These are phyloP conservation scores for Fusarium veterinarium DNA, from an alignment of 2,329 filamentous ascomycete genomes.

Conservation along the genomic window DNA sequence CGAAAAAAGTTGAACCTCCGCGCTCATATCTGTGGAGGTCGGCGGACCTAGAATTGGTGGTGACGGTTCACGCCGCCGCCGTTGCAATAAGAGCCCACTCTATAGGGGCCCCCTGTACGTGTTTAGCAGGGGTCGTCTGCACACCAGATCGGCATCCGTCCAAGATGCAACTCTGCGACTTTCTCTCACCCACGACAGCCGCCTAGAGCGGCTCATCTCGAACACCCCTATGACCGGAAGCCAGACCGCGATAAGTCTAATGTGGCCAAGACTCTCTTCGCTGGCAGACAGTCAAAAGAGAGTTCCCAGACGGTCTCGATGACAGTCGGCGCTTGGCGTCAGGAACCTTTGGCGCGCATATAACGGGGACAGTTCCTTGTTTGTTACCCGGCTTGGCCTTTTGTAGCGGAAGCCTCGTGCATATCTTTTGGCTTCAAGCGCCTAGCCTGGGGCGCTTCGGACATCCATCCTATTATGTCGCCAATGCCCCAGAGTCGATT, in stretches of 20 bases:
- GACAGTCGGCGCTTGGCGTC: slow-evolving; percentile 22
- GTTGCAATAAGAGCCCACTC: slow-evolving; percentile 35
- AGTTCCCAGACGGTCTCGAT: slow-evolving; percentile 3
- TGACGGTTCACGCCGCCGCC: slow-evolving; percentile 25
- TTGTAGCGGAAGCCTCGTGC: slow-evolving; percentile 13
- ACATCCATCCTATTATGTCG: slow-evolving; percentile 26
- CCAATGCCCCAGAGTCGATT: slow-evolving; percentile 26
- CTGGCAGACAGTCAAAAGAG: slow-evolving; percentile 4
- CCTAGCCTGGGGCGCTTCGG: slow-evolving; percentile 28
- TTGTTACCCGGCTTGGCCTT: slow-evolving; percentile 14
- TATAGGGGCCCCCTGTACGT: slow-evolving; percentile 18
- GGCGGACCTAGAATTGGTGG: slow-evolving; percentile 9
- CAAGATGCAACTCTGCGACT: slow-evolving; percentile 3
- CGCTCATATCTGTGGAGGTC: slow-evolving; percentile 14
- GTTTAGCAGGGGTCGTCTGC: slow-evolving; percentile 17
- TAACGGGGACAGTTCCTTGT: slow-evolving; percentile 20
- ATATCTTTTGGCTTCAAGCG: slow-evolving; percentile 13
- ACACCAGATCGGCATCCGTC: slow-evolving; percentile 32
- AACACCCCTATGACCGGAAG: background rate
- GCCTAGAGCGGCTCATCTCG: slow-evolving; percentile 1
- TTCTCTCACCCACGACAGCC: background rate
- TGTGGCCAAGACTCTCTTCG: slow-evolving; percentile 14
- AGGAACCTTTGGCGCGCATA: slow-evolving; percentile 30
- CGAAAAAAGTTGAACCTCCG: slow-evolving; percentile 1
- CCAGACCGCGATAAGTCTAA: background rate